phyloP scores from a whole-genome alignment of 2,329 filamentous ascomycete species.

The Podosphaera leucotricha region DNA sequence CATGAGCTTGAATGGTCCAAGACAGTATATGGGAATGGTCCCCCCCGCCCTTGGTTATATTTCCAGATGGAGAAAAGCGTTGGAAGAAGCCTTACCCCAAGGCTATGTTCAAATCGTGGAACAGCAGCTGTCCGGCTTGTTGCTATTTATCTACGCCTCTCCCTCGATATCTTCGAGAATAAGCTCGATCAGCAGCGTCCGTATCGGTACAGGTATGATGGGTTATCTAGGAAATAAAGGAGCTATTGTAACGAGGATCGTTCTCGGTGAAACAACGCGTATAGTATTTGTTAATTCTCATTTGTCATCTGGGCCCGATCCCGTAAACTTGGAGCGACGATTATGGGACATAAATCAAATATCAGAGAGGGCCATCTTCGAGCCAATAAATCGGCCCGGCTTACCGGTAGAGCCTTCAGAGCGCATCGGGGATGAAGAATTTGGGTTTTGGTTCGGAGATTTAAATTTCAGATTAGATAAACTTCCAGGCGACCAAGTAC shows the following conservation, averaged over 20 bases:
- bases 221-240: constrained; percentile 96
- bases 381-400: constrained; percentile 42
- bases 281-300: constrained; percentile 84
- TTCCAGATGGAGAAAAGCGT: constrained; percentile 57
- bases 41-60: constrained; percentile 51
- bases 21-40: constrained; percentile 47
- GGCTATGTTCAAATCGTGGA: constrained; percentile 58
- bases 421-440: constrained; percentile 69
- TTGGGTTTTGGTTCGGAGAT: constrained; percentile 90
- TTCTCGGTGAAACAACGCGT: constrained; percentile 74
- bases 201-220: constrained; percentile 70
- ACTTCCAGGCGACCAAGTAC: constrained; percentile 74
- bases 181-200: constrained; percentile 58
- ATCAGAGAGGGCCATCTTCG: constrained; percentile 49
- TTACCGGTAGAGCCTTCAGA: constrained; percentile 41
- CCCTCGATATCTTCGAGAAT: constrained; percentile 51
- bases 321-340: constrained; percentile 52
- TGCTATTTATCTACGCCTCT: constrained; percentile 69
- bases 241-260: constrained; percentile 54
- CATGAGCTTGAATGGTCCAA: constrained; percentile 58
- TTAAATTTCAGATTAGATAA: constrained; percentile 83
- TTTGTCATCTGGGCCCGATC: constrained; percentile 66
- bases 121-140: constrained; percentile 67
- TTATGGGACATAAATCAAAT: constrained; percentile 77
- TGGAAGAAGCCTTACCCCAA: constrained; percentile 48